Percentiles rank a stretch among this genome's conserved stretches.
phyloP scores from a whole-genome alignment of 2,329 filamentous ascomycete genomes.

The Daldinia sp. region DNA sequence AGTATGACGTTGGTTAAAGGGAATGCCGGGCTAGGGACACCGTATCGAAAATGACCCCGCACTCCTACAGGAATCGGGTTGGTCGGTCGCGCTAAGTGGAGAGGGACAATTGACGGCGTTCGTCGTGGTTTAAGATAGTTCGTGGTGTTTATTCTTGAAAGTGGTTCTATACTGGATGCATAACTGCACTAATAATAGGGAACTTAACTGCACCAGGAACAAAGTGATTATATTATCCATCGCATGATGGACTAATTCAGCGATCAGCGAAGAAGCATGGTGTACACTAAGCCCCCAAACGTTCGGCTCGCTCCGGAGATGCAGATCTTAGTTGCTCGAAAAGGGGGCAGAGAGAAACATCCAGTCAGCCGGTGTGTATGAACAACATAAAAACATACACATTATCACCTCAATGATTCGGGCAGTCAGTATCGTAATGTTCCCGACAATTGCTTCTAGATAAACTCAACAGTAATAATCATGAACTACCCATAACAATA shows the following conservation, averaged over 20 bases:
- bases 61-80: conserved; percentile 3
- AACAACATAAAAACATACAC: not conserved
- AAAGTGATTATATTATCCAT: conserved; percentile 9
- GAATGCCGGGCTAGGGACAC: conserved; percentile 14
- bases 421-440: conserved; percentile 11
- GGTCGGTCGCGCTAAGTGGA: conserved; percentile 1
- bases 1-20: conserved; percentile 28
- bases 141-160: conserved; percentile 13
- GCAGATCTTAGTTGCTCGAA: conserved; percentile 21
- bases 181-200: not conserved
- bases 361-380: not conserved
- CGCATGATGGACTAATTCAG: conserved; percentile 23
- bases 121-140: conserved; percentile 12
- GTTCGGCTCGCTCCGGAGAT: conserved; percentile 37
- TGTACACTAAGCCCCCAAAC: not conserved
- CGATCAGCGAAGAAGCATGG: conserved; percentile 13
- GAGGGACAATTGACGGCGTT: conserved; percentile 14
- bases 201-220: conserved; percentile 17
- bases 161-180: conserved; percentile 2
- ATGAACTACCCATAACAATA: no score
- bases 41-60: conserved; percentile 26
- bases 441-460: not conserved
- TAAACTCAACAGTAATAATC: not conserved
- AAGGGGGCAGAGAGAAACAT: conserved; percentile 6
- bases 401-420: not conserved